A percentile compares a stretch with the other conserved stretches of the same genome.
Conservation (phyloP, 2,329 filamentous ascomycete species). For the Keithomyces neogunnii region DNA sequence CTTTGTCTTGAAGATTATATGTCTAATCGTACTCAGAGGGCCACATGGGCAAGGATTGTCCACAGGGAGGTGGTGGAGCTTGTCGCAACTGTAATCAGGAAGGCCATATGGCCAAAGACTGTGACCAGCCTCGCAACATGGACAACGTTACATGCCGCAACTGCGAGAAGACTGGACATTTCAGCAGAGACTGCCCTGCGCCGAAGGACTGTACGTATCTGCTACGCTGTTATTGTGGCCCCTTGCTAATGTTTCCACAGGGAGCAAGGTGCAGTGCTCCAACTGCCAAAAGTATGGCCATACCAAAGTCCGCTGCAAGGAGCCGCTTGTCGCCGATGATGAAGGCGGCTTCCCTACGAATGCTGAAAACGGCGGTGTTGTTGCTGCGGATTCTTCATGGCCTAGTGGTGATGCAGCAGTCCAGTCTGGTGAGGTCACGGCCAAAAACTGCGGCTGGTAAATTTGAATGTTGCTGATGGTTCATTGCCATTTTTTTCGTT, state of each 20-base stretch:
- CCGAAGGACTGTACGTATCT: constrained; percentile 32
- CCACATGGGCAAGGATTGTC: constrained; percentile 57
- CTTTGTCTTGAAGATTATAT: background rate
- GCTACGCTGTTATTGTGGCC: background rate
- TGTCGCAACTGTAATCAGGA: constrained; percentile 58
- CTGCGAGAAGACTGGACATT: constrained; percentile 54
- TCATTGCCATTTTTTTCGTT: background rate
- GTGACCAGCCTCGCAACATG: constrained; percentile 35
- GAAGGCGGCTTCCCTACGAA: constrained; percentile 7
- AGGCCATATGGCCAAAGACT: constrained; percentile 48
- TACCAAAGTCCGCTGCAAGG: constrained; percentile 30
- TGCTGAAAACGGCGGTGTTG: constrained; percentile 7
- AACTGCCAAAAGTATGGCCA: constrained; percentile 31
- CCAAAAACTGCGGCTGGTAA: background rate
- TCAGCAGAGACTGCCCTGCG: constrained; percentile 53
- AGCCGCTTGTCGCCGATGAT: constrained; percentile 11
- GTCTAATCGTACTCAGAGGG: constrained; percentile 32
- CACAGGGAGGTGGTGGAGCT: constrained; percentile 45
- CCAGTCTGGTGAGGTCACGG: background rate
- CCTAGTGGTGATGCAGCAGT: constrained; percentile 5
- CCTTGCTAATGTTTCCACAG: constrained; percentile 11
- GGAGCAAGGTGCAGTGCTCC: constrained; percentile 30
- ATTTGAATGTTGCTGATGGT: background rate
- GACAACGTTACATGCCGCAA: constrained; percentile 48
- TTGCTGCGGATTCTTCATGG: constrained; percentile 2